Evolutionary conservation across 179 eudicot species (phyloP), one percentile per base, ranked within the genome.

Genomic region (Kewa caespitosa): DNA sequence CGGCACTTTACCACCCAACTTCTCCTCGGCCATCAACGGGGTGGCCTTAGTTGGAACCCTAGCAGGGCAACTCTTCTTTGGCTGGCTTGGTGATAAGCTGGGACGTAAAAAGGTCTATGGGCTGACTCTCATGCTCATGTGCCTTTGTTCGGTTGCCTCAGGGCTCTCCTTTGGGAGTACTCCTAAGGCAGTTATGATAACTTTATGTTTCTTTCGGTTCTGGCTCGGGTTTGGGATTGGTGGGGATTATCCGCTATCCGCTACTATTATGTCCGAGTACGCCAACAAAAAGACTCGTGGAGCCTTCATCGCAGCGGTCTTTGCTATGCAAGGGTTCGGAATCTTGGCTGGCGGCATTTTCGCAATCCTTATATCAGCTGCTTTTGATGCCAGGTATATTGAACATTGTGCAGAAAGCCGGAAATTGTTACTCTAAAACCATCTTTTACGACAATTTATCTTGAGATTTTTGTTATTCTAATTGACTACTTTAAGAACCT

Each of bases 61-160:
- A 0, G 75, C 85, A 0, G 92, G 92, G 38, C 92, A 89, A 77
- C 87, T 88, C 36, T 88, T 88, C 76, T 89, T 89, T 69, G 94
- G 94, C 67, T 88, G 91, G 94, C 87, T 90, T n/a, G 94, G 91
- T 31, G 94, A 90, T 75, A 90, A 90, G 80, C 37, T 90, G 61
- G 94, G 90, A 55, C 81, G 94, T 8, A 90, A 88, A 71, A 74
- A 74, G 63, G 90, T 89, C n/a, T 89, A 89, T 39, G 90, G 90
- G 7, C 50, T 89, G 36, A 89, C 94, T 30, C 87, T 90, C 31
- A 79, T 86, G 88, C 85, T 90, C 62, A 90, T 90, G 94, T 79
- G 80, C 22, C 25, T 86, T 23, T 74, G 87, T n/a, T 86, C 94
- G 0, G 38, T 88, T 13, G 94, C 87, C 31, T 88, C 90, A 0